Evolutionary conservation across 1,139 yeast genomes (phyloP).

Genomic region (Nakaseomyces nivariensis): DNA sequence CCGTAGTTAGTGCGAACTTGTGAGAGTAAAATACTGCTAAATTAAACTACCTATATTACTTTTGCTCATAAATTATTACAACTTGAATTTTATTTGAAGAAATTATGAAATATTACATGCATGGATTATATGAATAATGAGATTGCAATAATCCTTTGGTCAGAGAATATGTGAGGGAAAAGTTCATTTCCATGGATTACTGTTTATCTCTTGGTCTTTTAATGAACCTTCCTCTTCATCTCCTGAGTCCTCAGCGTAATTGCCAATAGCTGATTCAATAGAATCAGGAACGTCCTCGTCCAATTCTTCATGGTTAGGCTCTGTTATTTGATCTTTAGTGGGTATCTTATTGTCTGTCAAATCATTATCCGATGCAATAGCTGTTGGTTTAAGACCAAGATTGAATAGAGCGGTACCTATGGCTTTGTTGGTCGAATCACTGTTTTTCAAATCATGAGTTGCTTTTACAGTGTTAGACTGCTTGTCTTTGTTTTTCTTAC

Average conservation of each 20-base stretch:
- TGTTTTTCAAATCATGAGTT: slow-evolving; percentile 3
- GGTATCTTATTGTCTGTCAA: neutral
- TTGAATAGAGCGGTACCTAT: slow-evolving; percentile 1
- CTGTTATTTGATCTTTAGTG: neutral
- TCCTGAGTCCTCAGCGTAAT: neutral
- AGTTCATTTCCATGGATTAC: neutral
- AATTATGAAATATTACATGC: neutral
- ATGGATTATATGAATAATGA: neutral
- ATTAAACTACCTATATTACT: neutral
- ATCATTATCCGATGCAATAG: neutral
- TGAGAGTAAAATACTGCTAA: neutral
- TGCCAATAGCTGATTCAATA: neutral
- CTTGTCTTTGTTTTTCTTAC: slow-evolving; percentile 4
- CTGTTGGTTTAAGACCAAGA: slow-evolving; percentile 2
- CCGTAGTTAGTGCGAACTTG: neutral
- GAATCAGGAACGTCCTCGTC: neutral
- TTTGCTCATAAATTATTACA: neutral
- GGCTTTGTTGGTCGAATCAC: slow-evolving; percentile 3
- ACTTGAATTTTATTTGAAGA: neutral
- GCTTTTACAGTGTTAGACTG: neutral
- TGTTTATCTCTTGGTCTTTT: neutral
- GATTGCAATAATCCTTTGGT: too few species aligned
- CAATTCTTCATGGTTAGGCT: neutral
- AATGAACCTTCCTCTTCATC: neutral
- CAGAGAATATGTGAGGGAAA: too few species aligned